Evolutionary conservation across 2,329 filamentous ascomycete species (phyloP), one percentile per base, ranked within the genome.

Genomic region (Dactylellina sp.): DNA sequence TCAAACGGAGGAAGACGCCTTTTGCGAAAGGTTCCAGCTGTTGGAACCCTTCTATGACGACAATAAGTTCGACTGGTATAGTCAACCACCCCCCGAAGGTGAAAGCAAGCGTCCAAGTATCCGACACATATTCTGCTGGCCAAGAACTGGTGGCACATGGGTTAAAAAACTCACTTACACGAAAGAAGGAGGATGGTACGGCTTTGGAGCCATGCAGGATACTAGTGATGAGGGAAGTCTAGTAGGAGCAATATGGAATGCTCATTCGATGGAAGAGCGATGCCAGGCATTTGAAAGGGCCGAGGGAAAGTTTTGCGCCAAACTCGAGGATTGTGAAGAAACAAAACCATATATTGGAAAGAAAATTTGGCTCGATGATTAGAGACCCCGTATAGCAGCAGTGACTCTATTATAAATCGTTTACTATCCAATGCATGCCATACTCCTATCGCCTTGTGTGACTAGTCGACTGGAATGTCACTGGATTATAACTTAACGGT

Each of bases 61-160:
- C 20, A 16, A 53, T 6, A 18, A 50, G 4, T 9, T 12, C 3
- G 32, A 40, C 3, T 44, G 25, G 40, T n/a, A 42, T 44, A 35
- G 18, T n/a, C 6, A 28, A 5, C 39, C 55, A 46, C 55, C 39
- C 20, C 55, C 39, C 55, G 39, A 46, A 35, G 40, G 1, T 24
- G 24, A 47, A 14, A 18, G 20, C 40, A 59, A 35, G 39, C 22
- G 9, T 46, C 39, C 40, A 46, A 20, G 55, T 47, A 35, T 59
- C 55, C 39, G 55, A 59, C 39, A 59, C 39, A 59, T 59, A 28
- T 62, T 62, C 20, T 62, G 59, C 46, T 62, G 59, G 59, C 46
- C 59, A 40, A 62, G 42, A 40, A 53, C 44, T 28, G 59, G 59
- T 28, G 59, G 59, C 22, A 44, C 44, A 11, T 62, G 59, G 59